Conservation (phyloP, 2,329 filamentous ascomycete genomes). For the Monilinia vaccinii-corymbosi region DNA sequence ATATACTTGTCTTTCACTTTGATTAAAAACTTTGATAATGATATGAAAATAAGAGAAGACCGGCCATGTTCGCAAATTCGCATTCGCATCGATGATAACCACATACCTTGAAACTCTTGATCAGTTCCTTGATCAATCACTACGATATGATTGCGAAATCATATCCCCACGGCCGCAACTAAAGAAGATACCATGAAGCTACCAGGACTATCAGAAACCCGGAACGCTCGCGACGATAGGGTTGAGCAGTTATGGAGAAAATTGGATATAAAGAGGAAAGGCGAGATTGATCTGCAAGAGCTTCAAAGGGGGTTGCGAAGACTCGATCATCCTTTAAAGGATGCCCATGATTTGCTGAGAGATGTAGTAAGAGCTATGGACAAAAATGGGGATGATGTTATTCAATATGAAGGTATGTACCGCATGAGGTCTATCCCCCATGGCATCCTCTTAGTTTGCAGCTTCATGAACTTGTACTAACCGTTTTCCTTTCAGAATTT, state of each 20-base stretch:
- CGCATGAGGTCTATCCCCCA: neutral
- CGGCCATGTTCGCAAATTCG: neutral
- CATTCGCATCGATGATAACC: conserved; percentile 19
- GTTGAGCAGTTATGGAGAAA: conserved; percentile 77
- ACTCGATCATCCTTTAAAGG: conserved; percentile 91
- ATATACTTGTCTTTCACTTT: neutral
- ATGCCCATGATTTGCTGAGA: conserved; percentile 77
- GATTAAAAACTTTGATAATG: neutral
- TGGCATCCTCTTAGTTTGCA: neutral
- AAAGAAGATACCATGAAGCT: conserved; percentile 10
- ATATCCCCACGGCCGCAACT: conserved; percentile 14
- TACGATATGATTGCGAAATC: conserved; percentile 19
- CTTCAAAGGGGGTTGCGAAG: conserved; percentile 76
- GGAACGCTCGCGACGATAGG: conserved; percentile 70
- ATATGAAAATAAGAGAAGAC: neutral
- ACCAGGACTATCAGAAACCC: conserved; percentile 62
- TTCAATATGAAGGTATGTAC: conserved; percentile 74
- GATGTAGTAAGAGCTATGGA: conserved; percentile 78
- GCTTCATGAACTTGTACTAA: conserved; percentile 6
- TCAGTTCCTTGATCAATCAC: conserved; percentile 11
- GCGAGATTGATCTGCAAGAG: conserved; percentile 74
- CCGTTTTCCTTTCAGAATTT: conserved; percentile 55
- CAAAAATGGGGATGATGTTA: conserved; percentile 76
- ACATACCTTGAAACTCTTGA: conserved; percentile 6
- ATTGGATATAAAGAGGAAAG: conserved; percentile 67